phyloP scores from a whole-genome alignment of 139 green algal genomes.

The Chlorella sorokiniana region DNA sequence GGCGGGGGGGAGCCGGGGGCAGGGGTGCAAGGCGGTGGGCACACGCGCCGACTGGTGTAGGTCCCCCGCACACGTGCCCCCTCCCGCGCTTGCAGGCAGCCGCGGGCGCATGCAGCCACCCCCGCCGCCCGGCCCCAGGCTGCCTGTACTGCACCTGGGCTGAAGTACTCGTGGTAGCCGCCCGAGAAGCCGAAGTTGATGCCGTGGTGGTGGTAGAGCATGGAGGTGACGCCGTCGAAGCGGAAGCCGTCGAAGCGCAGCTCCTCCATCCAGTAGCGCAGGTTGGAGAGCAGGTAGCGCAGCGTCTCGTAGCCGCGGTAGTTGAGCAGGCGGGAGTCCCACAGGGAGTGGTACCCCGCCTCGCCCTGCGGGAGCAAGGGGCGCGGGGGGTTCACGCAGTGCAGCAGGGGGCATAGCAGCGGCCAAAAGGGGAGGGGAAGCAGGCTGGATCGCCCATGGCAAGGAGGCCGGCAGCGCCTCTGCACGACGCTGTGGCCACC shows the following conservation, averaged over 20 bases:
- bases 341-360: constrained; percentile 86
- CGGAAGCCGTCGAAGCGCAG: constrained; percentile 95
- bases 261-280: constrained; percentile 96
- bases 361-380: constrained; percentile 56
- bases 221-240: constrained; percentile 96
- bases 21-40: not conserved
- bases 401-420: not conserved
- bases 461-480: too few relatives aligned
- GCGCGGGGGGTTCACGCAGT: not conserved
- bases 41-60: too few relatives aligned
- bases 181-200: constrained; percentile 87
- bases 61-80: too few relatives aligned
- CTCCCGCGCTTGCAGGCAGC: too few relatives aligned
- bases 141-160: too few relatives aligned
- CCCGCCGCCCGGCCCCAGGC: too few relatives aligned
- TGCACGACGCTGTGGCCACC: too few relatives aligned
- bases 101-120: too few relatives aligned
- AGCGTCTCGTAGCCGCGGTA: constrained; percentile 86
- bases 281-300: constrained; percentile 94
- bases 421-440: not conserved
- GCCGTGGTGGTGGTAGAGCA: constrained; percentile 98
- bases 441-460: too few relatives aligned
- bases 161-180: constrained; percentile 82
- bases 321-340: constrained; percentile 91
- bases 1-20: too few relatives aligned